Conservation (phyloP, 495 filamentous ascomycete genomes). For the Aspergillus kassunensis region DNA sequence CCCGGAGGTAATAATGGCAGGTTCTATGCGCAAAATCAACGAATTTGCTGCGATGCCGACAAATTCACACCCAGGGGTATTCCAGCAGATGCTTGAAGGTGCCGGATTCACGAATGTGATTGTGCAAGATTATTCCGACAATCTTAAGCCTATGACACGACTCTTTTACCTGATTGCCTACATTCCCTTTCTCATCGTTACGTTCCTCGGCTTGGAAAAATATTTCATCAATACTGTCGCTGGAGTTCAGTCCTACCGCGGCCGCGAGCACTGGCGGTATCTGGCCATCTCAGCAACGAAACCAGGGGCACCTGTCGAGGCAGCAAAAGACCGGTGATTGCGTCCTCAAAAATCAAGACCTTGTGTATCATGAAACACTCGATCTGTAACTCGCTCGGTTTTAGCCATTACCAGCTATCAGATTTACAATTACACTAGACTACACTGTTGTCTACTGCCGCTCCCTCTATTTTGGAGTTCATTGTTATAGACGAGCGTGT, state of each 20-base stretch:
- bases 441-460: too few relatives aligned
- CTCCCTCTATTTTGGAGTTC: too few relatives aligned
- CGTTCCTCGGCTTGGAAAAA: conserved; percentile 39
- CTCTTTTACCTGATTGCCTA: conserved; percentile 49
- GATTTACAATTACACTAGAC: too few relatives aligned
- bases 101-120: conserved; percentile 49
- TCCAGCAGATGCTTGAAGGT: conserved; percentile 39
- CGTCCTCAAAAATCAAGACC: too few relatives aligned
- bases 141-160: conserved; percentile 49
- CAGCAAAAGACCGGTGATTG: conserved; percentile 1
- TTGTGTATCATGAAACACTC: too few relatives aligned
- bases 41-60: conserved; percentile 47
- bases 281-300: conserved; percentile 38
- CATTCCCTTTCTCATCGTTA: conserved; percentile 50
- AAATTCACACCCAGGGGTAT: conserved; percentile 31
- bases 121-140: conserved; percentile 43
- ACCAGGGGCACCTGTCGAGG: conserved; percentile 1
- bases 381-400: too few relatives aligned
- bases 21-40: conserved; percentile 39
- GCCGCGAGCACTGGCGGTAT: conserved; percentile 30
- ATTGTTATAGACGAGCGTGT: too few relatives aligned
- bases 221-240: conserved; percentile 48
- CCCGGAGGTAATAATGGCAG: conserved; percentile 20
- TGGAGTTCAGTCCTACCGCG: conserved; percentile 38
- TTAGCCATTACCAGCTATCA: too few relatives aligned